A percentile compares a stretch with the other conserved stretches of the same genome.
These are phyloP conservation scores for Zizania latifolia DNA, from an alignment of 176 grass and related monocot genomes.

Conservation along the genomic window DNA sequence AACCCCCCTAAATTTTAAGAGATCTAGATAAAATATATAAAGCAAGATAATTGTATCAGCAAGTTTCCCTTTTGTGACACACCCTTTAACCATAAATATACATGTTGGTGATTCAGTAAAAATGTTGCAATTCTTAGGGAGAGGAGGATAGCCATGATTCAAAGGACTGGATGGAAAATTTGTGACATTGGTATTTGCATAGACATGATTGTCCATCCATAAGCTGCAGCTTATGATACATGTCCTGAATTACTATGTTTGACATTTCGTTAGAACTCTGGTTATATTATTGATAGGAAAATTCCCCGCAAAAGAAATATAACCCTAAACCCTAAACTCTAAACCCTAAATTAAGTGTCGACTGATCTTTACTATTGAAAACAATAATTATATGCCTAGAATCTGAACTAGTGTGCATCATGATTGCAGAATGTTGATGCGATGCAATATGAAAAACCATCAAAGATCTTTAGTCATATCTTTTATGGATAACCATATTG, in stretches of 20 bases:
- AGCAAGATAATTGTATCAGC: not conserved
- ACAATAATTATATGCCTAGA: not conserved
- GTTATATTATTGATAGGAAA: not conserved
- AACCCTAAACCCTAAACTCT: no score
- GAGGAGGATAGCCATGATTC: not conserved
- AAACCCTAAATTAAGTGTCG: not conserved
- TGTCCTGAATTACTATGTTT: not conserved
- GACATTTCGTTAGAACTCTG: not conserved
- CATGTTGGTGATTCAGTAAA: not conserved
- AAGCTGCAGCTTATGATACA: not conserved
- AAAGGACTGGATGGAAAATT: slow-evolving; percentile 1
- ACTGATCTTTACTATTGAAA: slow-evolving; percentile 1
- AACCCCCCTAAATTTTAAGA: not conserved
- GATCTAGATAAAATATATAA: not conserved
- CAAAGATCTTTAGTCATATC: not conserved
- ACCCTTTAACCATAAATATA: not conserved
- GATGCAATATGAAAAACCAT: not conserved
- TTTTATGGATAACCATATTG: not conserved
- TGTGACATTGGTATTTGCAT: not conserved
- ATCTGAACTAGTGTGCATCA: not conserved
- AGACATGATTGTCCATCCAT: not conserved
- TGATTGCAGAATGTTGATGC: not conserved
- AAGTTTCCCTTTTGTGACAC: not conserved
- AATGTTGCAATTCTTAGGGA: not conserved
- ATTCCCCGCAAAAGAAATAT: no score